Percentiles rank a stretch among this genome's conserved stretches.
These are phyloP conservation scores for Boeremia exigua DNA, from an alignment of 2,329 filamentous ascomycete genomes.

Conservation along the genomic window DNA sequence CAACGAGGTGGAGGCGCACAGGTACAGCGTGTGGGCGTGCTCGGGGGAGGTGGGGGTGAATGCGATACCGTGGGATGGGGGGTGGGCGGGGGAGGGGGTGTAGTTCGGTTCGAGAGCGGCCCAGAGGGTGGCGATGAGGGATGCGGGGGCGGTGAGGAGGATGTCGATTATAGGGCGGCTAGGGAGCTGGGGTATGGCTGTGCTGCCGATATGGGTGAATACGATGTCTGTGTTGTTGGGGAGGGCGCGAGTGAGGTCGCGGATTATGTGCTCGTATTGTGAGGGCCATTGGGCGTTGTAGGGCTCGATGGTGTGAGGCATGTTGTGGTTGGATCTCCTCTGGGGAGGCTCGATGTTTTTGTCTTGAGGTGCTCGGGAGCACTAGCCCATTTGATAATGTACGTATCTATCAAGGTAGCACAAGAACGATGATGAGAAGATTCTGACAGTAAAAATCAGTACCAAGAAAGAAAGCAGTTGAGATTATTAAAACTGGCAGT, in stretches of 20 bases:
- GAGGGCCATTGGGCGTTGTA: conserved; percentile 39
- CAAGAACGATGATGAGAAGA: too few species aligned
- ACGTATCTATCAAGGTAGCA: too few species aligned
- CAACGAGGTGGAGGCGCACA: conserved; percentile 37
- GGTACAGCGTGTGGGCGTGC: conserved; percentile 44
- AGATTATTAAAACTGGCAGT: not conserved
- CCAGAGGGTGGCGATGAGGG: not conserved
- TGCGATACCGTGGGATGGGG: not conserved
- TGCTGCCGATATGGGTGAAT: conserved; percentile 50
- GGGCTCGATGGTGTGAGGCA: conserved; percentile 24
- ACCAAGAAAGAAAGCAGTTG: not conserved
- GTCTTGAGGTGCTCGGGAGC: conserved; percentile 4
- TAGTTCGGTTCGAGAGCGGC: not conserved
- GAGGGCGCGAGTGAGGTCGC: conserved; percentile 23
- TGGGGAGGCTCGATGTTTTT: not conserved
- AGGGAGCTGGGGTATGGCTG: conserved; percentile 44
- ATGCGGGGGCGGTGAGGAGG: conserved; percentile 37
- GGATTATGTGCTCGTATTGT: conserved; percentile 34
- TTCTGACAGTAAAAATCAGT: too few species aligned
- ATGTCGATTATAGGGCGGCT: conserved; percentile 49
- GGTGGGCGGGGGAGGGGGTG: not conserved
- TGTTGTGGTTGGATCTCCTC: not conserved
- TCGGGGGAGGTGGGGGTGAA: not conserved
- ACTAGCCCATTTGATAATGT: conserved; percentile 9
- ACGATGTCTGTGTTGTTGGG: conserved; percentile 20